Evolutionary conservation across 1,284 basidiomycete genomes (phyloP).

Genomic region (Paramarasmius palmivorus): DNA sequence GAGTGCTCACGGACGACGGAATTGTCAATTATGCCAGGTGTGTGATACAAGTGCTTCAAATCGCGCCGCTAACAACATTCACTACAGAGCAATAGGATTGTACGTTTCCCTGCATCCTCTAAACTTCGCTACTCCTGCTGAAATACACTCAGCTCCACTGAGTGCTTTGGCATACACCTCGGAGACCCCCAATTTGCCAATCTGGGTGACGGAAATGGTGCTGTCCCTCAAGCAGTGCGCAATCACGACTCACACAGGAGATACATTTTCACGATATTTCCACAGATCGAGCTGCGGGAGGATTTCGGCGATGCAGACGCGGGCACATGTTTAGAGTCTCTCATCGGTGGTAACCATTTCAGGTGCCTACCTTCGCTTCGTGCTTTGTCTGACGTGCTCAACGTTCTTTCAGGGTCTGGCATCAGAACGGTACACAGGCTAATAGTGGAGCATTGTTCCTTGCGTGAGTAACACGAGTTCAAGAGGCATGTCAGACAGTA

Average conservation of each 20-base stretch:
- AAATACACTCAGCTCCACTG: constrained; percentile 47
- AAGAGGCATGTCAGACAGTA: neutral
- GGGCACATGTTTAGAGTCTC: constrained; percentile 64
- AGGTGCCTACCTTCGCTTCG: constrained; percentile 35
- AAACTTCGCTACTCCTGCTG: constrained; percentile 1
- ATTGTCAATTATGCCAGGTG: constrained; percentile 55
- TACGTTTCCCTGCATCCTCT: constrained; percentile 27
- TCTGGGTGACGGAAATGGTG: constrained; percentile 43
- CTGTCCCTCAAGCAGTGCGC: constrained; percentile 39
- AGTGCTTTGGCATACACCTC: constrained; percentile 64
- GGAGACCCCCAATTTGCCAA: constrained; percentile 39
- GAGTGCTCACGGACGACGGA: constrained; percentile 55
- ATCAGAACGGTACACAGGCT: constrained; percentile 57
- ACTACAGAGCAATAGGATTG: constrained; percentile 54
- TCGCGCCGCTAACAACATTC: no score
- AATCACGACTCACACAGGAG: no score
- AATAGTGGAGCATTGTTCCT: constrained; percentile 64
- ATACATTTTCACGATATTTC: no score
- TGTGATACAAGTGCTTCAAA: no score
- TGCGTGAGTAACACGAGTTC: constrained; percentile 43
- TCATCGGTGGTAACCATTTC: constrained; percentile 70
- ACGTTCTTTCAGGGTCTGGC: constrained; percentile 42
- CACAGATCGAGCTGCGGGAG: constrained; percentile 64
- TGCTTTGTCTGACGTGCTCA: neutral
- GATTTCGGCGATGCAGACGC: constrained; percentile 48